These are phyloP conservation scores for Mycena epipterygia DNA, from an alignment of 768 basidiomycete species.

Conservation along the genomic window DNA sequence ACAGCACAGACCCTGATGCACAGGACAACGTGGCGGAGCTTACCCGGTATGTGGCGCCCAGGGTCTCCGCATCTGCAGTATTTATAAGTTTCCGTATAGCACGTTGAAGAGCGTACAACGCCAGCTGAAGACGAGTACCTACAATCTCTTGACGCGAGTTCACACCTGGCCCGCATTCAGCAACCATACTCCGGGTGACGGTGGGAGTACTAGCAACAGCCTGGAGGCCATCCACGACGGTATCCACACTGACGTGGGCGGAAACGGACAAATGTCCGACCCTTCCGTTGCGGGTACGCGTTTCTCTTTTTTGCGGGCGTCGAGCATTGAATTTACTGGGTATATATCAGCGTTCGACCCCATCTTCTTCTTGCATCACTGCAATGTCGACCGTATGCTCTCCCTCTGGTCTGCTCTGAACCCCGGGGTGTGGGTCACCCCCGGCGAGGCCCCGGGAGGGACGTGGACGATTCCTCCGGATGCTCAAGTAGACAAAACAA, in stretches of 20 bases:
- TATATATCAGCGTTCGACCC: conserved; percentile 59
- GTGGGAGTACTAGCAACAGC: conserved; percentile 57
- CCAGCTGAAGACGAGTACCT: conserved; percentile 49
- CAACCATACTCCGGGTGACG: conserved; percentile 56
- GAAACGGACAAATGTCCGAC: conserved; percentile 59
- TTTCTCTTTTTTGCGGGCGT: neutral
- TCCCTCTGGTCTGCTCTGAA: conserved; percentile 65
- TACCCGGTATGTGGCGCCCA: conserved; percentile 43
- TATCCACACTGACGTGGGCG: conserved; percentile 60
- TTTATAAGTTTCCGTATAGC: conserved; percentile 17
- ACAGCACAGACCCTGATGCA: conserved; percentile 38
- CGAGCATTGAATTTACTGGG: neutral
- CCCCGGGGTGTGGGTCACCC: conserved; percentile 54
- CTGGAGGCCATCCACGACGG: conserved; percentile 65
- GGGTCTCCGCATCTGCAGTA: neutral
- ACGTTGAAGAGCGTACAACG: conserved; percentile 40
- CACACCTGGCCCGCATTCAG: conserved; percentile 61
- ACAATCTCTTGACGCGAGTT: conserved; percentile 54
- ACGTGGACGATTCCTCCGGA: conserved; percentile 50
- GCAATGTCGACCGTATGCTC: conserved; percentile 66
- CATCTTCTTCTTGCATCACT: conserved; percentile 68
- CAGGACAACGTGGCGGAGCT: conserved; percentile 49
- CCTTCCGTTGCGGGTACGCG: conserved; percentile 55
- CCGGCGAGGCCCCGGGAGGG: conserved; percentile 45
- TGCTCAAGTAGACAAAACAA: conserved; percentile 42